Conservation (phyloP, 805 yeast genomes). For the Ogataea henricii region DNA sequence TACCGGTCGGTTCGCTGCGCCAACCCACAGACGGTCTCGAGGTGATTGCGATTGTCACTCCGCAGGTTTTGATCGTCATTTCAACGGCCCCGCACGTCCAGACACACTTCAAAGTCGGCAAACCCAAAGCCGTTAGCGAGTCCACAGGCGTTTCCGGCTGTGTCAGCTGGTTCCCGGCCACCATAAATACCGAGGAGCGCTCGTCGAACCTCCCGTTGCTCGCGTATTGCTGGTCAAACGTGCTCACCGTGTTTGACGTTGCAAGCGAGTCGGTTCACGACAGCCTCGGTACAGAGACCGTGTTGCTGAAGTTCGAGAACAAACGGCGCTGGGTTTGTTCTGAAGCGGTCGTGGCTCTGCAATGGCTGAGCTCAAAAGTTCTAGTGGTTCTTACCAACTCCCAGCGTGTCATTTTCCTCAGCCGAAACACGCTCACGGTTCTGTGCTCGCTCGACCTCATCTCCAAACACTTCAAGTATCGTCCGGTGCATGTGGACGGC, state of each 20-base stretch:
- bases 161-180: constrained; percentile 66
- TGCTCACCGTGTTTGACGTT: constrained; percentile 56
- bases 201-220: constrained; percentile 44
- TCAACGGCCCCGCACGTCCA: constrained; percentile 53
- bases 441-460: constrained; percentile 40
- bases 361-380: constrained; percentile 54
- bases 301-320: constrained; percentile 38
- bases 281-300: constrained; percentile 26
- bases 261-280: constrained; percentile 35
- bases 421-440: constrained; percentile 41
- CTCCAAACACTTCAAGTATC: constrained; percentile 39
- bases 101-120: constrained; percentile 56
- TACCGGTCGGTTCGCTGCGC: constrained; percentile 62
- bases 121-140: constrained; percentile 41
- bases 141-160: constrained; percentile 44
- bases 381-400: constrained; percentile 46
- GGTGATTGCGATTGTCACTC: constrained; percentile 59
- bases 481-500: constrained; percentile 11
- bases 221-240: constrained; percentile 71
- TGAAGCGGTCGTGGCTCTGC: constrained; percentile 54
- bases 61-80: constrained; percentile 49
- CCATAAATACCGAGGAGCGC: constrained; percentile 28
- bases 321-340: constrained; percentile 44
- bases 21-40: constrained; percentile 61
- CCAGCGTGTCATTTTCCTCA: constrained; percentile 46